Conservation (phyloP, 768 basidiomycete genomes). For the Daedalea quercina region DNA sequence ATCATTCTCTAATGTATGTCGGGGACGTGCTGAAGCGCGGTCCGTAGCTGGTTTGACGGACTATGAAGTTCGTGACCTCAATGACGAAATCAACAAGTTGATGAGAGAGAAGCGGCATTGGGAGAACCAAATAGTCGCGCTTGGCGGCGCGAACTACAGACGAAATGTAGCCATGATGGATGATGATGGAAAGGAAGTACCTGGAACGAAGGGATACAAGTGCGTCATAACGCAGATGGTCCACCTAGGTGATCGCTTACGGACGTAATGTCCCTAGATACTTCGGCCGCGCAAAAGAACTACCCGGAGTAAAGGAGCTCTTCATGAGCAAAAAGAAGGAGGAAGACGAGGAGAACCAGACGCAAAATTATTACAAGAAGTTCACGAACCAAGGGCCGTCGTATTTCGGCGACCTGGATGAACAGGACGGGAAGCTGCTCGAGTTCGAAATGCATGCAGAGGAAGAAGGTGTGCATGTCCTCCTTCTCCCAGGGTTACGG, state of each 20-base stretch:
- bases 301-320: slow-evolving; percentile 94
- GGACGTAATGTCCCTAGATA: slow-evolving; percentile 45
- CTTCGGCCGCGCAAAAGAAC: slow-evolving; percentile 93
- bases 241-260: neutral
- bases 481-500: neutral
- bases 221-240: slow-evolving; percentile 23
- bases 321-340: slow-evolving; percentile 83
- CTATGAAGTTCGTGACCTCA: slow-evolving; percentile 93
- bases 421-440: slow-evolving; percentile 60
- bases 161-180: slow-evolving; percentile 91
- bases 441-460: slow-evolving; percentile 68
- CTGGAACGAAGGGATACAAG: slow-evolving; percentile 98
- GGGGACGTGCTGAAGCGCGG: neutral
- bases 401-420: slow-evolving; percentile 92
- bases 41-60: slow-evolving; percentile 79
- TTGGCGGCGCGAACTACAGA: slow-evolving; percentile 95
- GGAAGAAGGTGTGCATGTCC: slow-evolving; percentile 53
- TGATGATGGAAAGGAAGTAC: slow-evolving; percentile 93
- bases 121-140: slow-evolving; percentile 96
- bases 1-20: neutral
- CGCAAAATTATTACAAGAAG: slow-evolving; percentile 73
- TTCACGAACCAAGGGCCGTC: slow-evolving; percentile 82
- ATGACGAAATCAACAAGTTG: slow-evolving; percentile 96
- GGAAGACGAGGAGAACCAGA: slow-evolving; percentile 82
- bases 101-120: slow-evolving; percentile 95